These are phyloP conservation scores for Oryza meridionalis DNA, from an alignment of 176 grass and related monocot species.

Conservation along the genomic window DNA sequence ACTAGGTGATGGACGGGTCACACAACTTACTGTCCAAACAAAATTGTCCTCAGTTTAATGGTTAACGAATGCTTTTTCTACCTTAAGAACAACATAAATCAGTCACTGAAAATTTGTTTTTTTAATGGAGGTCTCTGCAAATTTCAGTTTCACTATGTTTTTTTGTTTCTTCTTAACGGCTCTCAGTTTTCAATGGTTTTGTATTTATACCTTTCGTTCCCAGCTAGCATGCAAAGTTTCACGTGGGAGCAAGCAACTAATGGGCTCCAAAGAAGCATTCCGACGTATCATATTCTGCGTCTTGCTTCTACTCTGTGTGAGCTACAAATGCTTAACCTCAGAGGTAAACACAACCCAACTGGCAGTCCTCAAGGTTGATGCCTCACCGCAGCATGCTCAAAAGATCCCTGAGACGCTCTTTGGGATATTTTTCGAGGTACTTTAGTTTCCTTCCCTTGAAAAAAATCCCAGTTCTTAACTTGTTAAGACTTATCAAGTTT, in stretches of 20 bases:
- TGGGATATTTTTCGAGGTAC: conserved; percentile 94
- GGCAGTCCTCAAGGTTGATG: conserved; percentile 62
- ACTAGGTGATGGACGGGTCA: no score
- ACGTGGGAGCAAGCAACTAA: conserved; percentile 4
- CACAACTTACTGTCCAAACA: no score
- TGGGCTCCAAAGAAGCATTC: conserved; percentile 42
- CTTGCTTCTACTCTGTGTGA: conserved; percentile 5
- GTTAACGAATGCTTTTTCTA: neutral
- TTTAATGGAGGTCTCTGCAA: no score
- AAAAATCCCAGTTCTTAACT: neutral
- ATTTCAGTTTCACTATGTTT: neutral
- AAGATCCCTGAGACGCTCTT: conserved; percentile 82
- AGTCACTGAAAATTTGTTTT: neutral
- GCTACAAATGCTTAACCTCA: conserved; percentile 46
- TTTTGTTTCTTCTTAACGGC: neutral
- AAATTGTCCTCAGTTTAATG: neutral
- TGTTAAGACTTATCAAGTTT: neutral
- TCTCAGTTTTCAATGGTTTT: neutral
- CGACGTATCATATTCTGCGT: neutral
- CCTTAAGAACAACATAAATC: no score
- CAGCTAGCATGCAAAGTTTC: neutral
- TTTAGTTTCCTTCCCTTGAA: neutral
- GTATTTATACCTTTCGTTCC: neutral
- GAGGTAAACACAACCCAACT: conserved; percentile 54
- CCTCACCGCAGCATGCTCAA: conserved; percentile 53